Percentiles rank a stretch among this genome's conserved stretches.
phyloP scores from a whole-genome alignment of 768 basidiomycete genomes.

The Nidularia pulvinata region DNA sequence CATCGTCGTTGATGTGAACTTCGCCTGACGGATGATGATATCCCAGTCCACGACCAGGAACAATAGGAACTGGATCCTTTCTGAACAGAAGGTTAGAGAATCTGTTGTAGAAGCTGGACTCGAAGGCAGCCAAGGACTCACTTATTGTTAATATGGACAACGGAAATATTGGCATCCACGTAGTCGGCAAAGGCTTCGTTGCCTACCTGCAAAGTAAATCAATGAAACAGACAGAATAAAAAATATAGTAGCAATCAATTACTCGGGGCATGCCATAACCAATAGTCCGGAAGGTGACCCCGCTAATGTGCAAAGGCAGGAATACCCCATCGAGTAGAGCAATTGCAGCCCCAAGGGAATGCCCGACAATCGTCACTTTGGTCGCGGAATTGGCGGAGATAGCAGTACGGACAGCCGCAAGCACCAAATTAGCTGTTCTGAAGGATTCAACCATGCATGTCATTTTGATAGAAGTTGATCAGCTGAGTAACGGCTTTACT shows the following conservation, averaged over 20 bases:
- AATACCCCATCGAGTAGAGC: constrained; percentile 49
- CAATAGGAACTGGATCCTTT: constrained; percentile 35
- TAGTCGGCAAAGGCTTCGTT: constrained; percentile 24
- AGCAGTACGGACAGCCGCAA: constrained; percentile 34
- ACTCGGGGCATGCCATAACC: constrained; percentile 45
- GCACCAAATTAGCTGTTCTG: constrained; percentile 36
- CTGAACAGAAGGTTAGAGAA: constrained; percentile 27
- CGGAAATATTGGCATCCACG: constrained; percentile 13
- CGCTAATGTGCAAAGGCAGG: constrained; percentile 49
- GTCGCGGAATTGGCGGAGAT: constrained; percentile 27
- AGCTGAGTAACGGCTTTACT: constrained; percentile 18
- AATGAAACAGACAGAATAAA: neutral
- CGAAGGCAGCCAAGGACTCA: constrained; percentile 21
- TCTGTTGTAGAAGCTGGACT: constrained; percentile 37
- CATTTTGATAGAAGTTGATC: neutral
- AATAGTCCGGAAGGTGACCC: constrained; percentile 30
- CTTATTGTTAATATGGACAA: constrained; percentile 17
- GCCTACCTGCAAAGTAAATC: constrained; percentile 20
- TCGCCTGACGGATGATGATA: constrained; percentile 46
- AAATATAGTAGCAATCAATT: constrained; percentile 9
- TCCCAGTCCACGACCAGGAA: constrained; percentile 39
- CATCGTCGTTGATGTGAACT: constrained; percentile 29
- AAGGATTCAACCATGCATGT: neutral
- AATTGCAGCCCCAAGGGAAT: constrained; percentile 39
- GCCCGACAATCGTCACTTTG: constrained; percentile 39